A percentile compares a stretch with the other conserved stretches of the same genome.
Conservation (phyloP, 2,329 filamentous ascomycete genomes). For the Colletotrichum sp. region DNA sequence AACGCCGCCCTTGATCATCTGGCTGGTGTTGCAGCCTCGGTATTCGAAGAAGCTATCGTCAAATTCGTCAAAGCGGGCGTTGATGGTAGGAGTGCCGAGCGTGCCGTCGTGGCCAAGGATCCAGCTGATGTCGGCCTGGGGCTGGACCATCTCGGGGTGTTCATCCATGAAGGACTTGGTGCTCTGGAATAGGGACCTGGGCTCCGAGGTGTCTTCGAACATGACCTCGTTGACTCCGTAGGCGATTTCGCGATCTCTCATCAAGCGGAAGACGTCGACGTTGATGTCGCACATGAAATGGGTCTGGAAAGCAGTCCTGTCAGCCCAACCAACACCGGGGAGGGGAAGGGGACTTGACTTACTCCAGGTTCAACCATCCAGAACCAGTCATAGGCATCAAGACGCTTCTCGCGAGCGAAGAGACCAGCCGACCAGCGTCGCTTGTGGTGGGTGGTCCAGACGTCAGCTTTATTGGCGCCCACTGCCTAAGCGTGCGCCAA, state of each 20-base stretch:
- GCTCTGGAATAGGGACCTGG: constrained; percentile 48
- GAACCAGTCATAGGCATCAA: constrained; percentile 65
- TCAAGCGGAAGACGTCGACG: constrained; percentile 86
- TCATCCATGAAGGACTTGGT: constrained; percentile 50
- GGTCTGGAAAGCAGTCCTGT: constrained; percentile 40
- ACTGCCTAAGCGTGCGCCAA: constrained; percentile 68
- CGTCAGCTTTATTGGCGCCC: constrained; percentile 64
- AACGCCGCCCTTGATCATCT: constrained; percentile 22
- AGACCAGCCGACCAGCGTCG: constrained; percentile 83
- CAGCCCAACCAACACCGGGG: neutral
- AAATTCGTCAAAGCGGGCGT: neutral
- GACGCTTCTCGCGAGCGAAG: constrained; percentile 79
- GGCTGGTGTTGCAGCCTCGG: neutral
- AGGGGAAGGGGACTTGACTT: constrained; percentile 29
- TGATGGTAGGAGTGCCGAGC: neutral
- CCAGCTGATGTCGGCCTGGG: constrained; percentile 55
- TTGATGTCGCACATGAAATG: constrained; percentile 67
- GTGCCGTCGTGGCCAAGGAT: constrained; percentile 36
- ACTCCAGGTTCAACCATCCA: constrained; percentile 67
- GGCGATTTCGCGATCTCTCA: constrained; percentile 82
- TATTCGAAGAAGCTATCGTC: neutral
- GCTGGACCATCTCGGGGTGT: constrained; percentile 47
- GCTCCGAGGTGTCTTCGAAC: constrained; percentile 47
- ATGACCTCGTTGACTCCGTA: constrained; percentile 69
- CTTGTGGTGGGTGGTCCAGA: constrained; percentile 74